A percentile compares a stretch with the other conserved stretches of the same genome.
These are phyloP conservation scores for Polygonum aviculare DNA, from an alignment of 148 eudicot genomes.

Conservation along the genomic window DNA sequence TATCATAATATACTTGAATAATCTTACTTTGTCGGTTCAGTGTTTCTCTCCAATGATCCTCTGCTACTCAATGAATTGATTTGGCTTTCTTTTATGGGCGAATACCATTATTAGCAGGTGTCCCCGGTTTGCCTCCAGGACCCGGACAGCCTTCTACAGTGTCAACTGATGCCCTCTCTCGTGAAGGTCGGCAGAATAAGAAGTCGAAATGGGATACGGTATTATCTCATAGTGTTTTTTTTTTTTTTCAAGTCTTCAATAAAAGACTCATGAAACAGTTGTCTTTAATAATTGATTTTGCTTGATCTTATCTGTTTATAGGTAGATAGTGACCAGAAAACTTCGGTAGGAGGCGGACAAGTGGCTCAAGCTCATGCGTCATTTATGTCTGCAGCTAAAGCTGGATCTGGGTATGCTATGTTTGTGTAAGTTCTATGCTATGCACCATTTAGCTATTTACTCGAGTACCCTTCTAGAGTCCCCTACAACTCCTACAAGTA, in stretches of 20 bases:
- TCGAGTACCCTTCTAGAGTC: neutral
- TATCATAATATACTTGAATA: neutral
- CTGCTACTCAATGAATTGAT: neutral
- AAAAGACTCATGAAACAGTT: neutral
- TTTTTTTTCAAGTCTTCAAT: no score
- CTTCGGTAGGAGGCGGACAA: slow-evolving; percentile 39
- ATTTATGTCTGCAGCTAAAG: slow-evolving; percentile 56
- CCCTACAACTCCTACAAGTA: slow-evolving; percentile 3
- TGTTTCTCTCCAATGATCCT: neutral
- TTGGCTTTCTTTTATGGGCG: neutral
- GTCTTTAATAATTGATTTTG: neutral
- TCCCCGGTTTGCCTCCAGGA: slow-evolving; percentile 31
- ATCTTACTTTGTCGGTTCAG: neutral
- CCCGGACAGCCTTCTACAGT: slow-evolving; percentile 31
- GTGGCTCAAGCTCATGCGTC: slow-evolving; percentile 51
- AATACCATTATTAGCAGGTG: slow-evolving; percentile 33
- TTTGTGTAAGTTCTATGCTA: slow-evolving; percentile 61
- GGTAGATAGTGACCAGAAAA: slow-evolving; percentile 81
- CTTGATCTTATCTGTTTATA: slow-evolving; percentile 19
- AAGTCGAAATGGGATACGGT: slow-evolving; percentile 99
- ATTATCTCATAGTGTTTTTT: neutral
- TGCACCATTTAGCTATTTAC: no score
- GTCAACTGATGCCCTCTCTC: slow-evolving; percentile 35
- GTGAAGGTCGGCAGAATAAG: slow-evolving; percentile 80
- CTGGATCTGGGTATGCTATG: slow-evolving; percentile 78